These are phyloP conservation scores for Kurtzmaniella quercitrusa DNA, from an alignment of 1,139 yeast genomes.

Conservation along the genomic window DNA sequence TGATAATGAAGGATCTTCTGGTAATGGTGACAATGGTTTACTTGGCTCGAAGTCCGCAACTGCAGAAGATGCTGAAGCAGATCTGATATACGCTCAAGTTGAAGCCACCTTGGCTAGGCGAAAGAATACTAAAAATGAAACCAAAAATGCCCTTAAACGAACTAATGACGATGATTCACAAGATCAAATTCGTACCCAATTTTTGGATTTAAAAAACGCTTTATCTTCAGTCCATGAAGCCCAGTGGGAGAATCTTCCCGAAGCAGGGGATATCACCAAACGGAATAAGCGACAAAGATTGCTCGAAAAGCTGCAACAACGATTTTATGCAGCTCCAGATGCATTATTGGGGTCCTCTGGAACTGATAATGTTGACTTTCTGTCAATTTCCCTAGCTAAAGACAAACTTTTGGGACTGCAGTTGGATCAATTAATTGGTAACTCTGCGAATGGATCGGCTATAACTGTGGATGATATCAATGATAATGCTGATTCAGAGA, in stretches of 20 bases:
- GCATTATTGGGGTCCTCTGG: slow-evolving; percentile 30
- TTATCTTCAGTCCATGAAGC: slow-evolving; percentile 57
- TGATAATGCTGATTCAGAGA: slow-evolving; percentile 22
- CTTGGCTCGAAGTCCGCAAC: slow-evolving; percentile 14
- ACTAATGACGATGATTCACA: slow-evolving; percentile 19
- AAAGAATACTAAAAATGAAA: slow-evolving; percentile 23
- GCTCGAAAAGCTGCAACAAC: slow-evolving; percentile 57
- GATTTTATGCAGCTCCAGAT: slow-evolving; percentile 86
- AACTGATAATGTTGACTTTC: slow-evolving; percentile 33
- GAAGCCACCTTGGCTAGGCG: slow-evolving; percentile 51
- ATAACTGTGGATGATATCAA: slow-evolving; percentile 11
- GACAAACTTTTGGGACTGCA: slow-evolving; percentile 49
- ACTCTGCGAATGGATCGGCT: neutral
- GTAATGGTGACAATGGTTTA: slow-evolving; percentile 28
- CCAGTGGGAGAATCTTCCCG: slow-evolving; percentile 84
- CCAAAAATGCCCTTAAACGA: slow-evolving; percentile 3
- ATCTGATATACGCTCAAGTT: slow-evolving; percentile 57
- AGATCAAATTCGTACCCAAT: slow-evolving; percentile 24
- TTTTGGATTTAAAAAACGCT: slow-evolving; percentile 55
- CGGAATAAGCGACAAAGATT: slow-evolving; percentile 69
- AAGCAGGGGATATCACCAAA: slow-evolving; percentile 83
- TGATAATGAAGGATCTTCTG: slow-evolving; percentile 24
- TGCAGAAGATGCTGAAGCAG: slow-evolving; percentile 70
- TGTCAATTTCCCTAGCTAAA: slow-evolving; percentile 49
- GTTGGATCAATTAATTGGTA: slow-evolving; percentile 30